Percentiles rank a stretch among this genome's conserved stretches.
These are phyloP conservation scores for Penicillium sp. DNA, from an alignment of 2,329 filamentous ascomycete genomes.

Conservation along the genomic window DNA sequence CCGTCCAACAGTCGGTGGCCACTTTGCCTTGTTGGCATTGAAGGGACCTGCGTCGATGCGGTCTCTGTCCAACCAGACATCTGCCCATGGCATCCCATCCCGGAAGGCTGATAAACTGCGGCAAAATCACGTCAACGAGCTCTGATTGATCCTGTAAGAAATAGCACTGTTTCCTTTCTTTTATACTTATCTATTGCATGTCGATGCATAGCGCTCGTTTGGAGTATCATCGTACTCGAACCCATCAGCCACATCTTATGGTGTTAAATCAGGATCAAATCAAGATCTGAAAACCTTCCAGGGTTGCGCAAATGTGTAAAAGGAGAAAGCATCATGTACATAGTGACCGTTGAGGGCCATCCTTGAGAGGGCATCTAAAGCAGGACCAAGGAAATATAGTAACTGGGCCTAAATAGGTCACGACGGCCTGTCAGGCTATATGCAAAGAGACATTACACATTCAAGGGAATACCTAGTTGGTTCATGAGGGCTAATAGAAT, in stretches of 20 bases:
- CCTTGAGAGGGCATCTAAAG: too few relatives aligned
- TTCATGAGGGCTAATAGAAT: too few relatives aligned
- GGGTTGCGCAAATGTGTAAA: too few relatives aligned
- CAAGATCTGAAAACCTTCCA: too few relatives aligned
- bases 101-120: neutral
- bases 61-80: slow-evolving; percentile 8
- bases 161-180: neutral
- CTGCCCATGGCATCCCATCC: neutral
- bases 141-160: slow-evolving; percentile 2
- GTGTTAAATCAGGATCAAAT: neutral
- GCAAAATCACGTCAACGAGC: slow-evolving; percentile 13
- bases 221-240: neutral
- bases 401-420: too few relatives aligned
- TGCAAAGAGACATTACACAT: too few relatives aligned
- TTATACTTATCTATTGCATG: neutral
- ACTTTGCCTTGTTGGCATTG: slow-evolving; percentile 44
- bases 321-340: too few relatives aligned
- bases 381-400: too few relatives aligned
- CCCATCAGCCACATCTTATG: neutral
- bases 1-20: slow-evolving; percentile 44
- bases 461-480: too few relatives aligned
- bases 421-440: too few relatives aligned
- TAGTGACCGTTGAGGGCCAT: too few relatives aligned
- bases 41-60: slow-evolving; percentile 30
- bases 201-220: neutral